Percentiles rank a stretch among this genome's conserved stretches.
These are phyloP conservation scores for Lepiota venenata DNA, from an alignment of 768 basidiomycete genomes.

Conservation along the genomic window DNA sequence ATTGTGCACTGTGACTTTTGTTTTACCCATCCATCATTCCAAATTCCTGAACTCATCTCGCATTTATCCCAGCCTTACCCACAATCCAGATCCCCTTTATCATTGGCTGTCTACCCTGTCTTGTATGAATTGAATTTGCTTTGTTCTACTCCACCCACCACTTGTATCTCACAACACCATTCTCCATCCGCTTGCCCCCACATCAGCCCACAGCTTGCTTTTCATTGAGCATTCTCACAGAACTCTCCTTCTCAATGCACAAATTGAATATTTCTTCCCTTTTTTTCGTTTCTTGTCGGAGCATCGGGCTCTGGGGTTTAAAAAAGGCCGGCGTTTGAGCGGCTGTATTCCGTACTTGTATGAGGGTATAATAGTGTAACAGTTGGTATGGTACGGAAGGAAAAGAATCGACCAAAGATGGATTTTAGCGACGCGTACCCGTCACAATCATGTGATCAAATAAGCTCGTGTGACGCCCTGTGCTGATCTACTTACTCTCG, in stretches of 20 bases:
- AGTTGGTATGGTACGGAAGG: neutral
- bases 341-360: neutral
- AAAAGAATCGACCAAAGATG: neutral
- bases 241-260: neutral
- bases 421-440: no score
- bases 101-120: no score
- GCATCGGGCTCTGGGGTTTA: neutral
- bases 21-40: neutral
- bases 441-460: constrained; percentile 6
- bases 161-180: neutral
- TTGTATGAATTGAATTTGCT: no score
- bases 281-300: neutral
- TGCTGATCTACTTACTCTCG: neutral
- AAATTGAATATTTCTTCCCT: neutral
- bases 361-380: constrained; percentile 3
- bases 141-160: no score
- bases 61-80: neutral
- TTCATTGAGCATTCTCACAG: neutral
- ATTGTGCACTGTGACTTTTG: constrained; percentile 2
- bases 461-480: neutral
- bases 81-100: neutral
- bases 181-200: neutral
- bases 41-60: neutral
- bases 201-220: neutral
- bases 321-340: neutral